phyloP scores from a whole-genome alignment of 495 filamentous ascomycete species.

The Tuber microsphaerosporum region DNA sequence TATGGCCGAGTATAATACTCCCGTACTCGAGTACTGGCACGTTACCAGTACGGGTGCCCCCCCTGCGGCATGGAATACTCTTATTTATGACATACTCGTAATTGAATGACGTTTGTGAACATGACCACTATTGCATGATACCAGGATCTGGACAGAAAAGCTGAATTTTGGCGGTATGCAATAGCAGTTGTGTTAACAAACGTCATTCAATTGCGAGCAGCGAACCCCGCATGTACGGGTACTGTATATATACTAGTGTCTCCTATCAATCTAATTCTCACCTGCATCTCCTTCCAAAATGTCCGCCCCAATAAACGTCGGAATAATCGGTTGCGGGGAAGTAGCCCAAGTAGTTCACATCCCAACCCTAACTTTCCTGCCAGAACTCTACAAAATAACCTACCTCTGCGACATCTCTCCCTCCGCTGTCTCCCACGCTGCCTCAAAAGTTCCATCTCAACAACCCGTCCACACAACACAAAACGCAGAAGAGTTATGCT shows the following conservation, averaged over 20 bases:
- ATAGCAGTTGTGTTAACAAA: no score
- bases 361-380: slow-evolving; percentile 46
- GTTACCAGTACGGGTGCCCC: neutral
- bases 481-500: slow-evolving; percentile 26
- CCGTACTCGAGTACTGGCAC: no score
- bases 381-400: slow-evolving; percentile 43
- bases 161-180: no score
- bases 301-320: slow-evolving; percentile 35
- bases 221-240: neutral
- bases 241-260: neutral
- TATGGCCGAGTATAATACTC: neutral
- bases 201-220: no score
- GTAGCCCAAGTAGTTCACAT: slow-evolving; percentile 51
- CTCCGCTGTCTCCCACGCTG: slow-evolving; percentile 40
- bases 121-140: no score
- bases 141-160: no score
- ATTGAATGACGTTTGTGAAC: no score
- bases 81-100: neutral
- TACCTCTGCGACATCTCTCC: slow-evolving; percentile 47
- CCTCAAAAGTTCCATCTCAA: slow-evolving; percentile 6
- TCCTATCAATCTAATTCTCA: neutral
- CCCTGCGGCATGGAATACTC: neutral
- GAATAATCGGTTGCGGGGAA: slow-evolving; percentile 49
- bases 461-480: neutral
- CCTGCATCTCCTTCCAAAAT: neutral